Base-by-base conservation (phyloP, 306 rosid species). In the Acacia acuminata region DNA sequence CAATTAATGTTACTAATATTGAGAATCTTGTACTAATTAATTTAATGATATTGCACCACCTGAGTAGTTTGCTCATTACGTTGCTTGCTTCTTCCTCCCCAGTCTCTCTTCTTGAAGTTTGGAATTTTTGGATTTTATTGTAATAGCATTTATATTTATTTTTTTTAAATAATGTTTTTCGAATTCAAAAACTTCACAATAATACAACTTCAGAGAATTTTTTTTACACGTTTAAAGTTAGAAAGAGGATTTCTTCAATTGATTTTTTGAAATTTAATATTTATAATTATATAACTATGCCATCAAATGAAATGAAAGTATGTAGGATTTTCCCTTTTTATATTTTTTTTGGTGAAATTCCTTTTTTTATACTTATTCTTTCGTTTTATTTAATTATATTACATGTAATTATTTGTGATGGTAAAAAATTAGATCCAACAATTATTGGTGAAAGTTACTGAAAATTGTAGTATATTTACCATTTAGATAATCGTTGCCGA, bases 61-160 rank as follows among this genome's bases (percentile, higher is more conserved):
- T 60, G 50, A 81, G 83, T 45, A 81, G 76, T 77, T 82, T 82
- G 79, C 78, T 85, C 86, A 63, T 81, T 51, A 87, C 84, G 86
- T 82, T 80, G 64, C 78, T 87, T 88, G 78, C 78, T 81, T 83
- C 81, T 77, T 83, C 64, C 70, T 83, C 56, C 65, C 44, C 9
- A 84, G 88, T 64, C 9, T 86, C 81, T 80, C 44, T 60, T 60
- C 66, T 60, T 24, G 66, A 60, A 22, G 16, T 60, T 24, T 60
- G 66, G 32, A 22, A 22, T 58, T 58, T 58, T 58, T 58, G 65
- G 65, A 61, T 17, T 60, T 61, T 24, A 12, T 61, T 24, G 25
- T 61, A 24, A 12, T 12, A 11, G 17, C 16, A 61, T 61, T 10
- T 24, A n/a, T 22, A 58, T 58, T 7, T n/a, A n/a, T n/a, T 0